These are phyloP conservation scores for Cutaneotrichosporon spelunceum DNA, from an alignment of 1,284 basidiomycete species.

Conservation along the genomic window DNA sequence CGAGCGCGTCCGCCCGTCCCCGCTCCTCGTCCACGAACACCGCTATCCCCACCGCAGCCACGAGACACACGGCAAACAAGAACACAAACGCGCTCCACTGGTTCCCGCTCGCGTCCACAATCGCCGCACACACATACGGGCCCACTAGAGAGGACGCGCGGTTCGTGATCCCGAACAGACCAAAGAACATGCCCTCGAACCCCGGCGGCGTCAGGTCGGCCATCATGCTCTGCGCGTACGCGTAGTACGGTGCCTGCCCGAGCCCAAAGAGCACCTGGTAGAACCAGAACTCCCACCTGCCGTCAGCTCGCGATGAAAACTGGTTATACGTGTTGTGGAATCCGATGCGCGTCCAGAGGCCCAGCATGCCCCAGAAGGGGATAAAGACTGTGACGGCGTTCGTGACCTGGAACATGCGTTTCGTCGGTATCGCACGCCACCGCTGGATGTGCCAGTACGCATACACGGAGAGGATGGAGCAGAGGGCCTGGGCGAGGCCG, in stretches of 20 bases:
- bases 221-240: slow-evolving; percentile 58
- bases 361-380: slow-evolving; percentile 80
- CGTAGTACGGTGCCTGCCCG: slow-evolving; percentile 81
- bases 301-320: neutral
- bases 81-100: slow-evolving; percentile 73
- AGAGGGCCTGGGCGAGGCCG: slow-evolving; percentile 67
- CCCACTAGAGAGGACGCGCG: slow-evolving; percentile 77
- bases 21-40: slow-evolving; percentile 66
- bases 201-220: slow-evolving; percentile 71
- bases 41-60: slow-evolving; percentile 64
- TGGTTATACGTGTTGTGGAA: slow-evolving; percentile 66
- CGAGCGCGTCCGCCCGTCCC: slow-evolving; percentile 63
- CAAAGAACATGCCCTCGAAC: slow-evolving; percentile 80
- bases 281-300: neutral
- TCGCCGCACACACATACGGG: slow-evolving; percentile 74
- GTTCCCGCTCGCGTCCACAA: slow-evolving; percentile 55
- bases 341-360: slow-evolving; percentile 72
- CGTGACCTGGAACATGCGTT: slow-evolving; percentile 61
- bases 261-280: slow-evolving; percentile 66
- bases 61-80: slow-evolving; percentile 62
- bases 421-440: slow-evolving; percentile 62
- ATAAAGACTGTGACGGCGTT: slow-evolving; percentile 72
- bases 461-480: slow-evolving; percentile 58
- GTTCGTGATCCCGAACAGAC: slow-evolving; percentile 76
- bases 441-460: slow-evolving; percentile 77